These are phyloP conservation scores for Paecilomyces dactylethromorphus DNA, from an alignment of 2,329 filamentous ascomycete species.

Conservation along the genomic window DNA sequence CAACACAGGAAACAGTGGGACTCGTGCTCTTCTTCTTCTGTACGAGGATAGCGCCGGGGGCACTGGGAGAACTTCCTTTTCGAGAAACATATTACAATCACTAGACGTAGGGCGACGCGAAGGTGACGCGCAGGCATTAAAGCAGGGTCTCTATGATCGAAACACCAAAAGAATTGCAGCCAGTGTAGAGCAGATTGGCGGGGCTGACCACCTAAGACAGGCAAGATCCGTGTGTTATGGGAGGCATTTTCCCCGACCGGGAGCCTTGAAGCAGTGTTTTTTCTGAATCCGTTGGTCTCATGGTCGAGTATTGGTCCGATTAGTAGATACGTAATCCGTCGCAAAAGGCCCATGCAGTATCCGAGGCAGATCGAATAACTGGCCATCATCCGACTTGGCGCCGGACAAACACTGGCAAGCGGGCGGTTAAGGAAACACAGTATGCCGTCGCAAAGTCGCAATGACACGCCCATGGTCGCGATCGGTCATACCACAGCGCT, in stretches of 20 bases:
- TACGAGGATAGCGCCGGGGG: neutral
- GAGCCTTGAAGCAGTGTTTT: neutral
- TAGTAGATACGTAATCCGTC: neutral
- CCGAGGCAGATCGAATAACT: neutral
- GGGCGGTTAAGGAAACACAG: neutral
- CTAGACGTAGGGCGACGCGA: neutral
- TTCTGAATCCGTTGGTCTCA: neutral
- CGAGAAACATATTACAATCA: neutral
- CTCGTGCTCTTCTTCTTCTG: neutral
- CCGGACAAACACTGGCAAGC: neutral
- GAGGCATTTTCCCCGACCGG: neutral
- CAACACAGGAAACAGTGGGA: neutral
- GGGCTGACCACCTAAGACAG: neutral
- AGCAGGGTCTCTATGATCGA: neutral
- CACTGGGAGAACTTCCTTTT: neutral
- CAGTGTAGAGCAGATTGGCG: neutral
- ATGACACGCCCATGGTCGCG: neutral
- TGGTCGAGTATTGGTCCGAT: too few relatives aligned
- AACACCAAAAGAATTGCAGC: neutral
- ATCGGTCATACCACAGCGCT: neutral
- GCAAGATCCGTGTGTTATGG: neutral
- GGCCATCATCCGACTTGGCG: neutral
- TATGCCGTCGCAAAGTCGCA: neutral
- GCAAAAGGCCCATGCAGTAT: neutral
- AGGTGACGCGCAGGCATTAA: neutral